Evolutionary conservation across 495 filamentous ascomycete genomes (phyloP).

Genomic region (Cetradonia linearis): DNA sequence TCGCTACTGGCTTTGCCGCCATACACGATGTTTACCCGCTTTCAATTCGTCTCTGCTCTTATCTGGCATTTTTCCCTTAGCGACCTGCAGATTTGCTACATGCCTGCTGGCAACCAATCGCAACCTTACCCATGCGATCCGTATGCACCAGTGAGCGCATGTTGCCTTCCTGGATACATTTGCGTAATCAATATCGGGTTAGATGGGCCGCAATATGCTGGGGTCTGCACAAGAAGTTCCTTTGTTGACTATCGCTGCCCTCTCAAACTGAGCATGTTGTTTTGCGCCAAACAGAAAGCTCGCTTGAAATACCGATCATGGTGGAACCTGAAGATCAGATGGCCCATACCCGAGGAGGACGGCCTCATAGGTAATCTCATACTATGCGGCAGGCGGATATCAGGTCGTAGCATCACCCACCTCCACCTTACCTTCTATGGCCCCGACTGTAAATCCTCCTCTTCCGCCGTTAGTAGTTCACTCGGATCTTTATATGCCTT

Average conservation of each 20-base stretch:
- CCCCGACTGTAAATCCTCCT: background rate
- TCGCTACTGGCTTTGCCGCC: background rate
- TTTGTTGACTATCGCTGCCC: background rate
- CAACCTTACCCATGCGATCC: background rate
- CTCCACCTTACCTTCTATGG: background rate
- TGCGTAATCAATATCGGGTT: background rate
- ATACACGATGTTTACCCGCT: too few relatives aligned
- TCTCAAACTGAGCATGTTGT: background rate
- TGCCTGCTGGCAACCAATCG: background rate
- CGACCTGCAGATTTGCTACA: background rate
- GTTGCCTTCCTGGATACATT: background rate
- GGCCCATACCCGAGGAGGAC: too few relatives aligned
- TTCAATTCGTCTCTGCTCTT: too few relatives aligned
- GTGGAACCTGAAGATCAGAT: background rate
- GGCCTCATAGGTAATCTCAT: background rate
- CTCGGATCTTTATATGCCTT: background rate
- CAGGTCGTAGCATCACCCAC: background rate
- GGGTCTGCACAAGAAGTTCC: background rate
- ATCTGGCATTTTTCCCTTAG: background rate
- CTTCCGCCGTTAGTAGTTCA: too few relatives aligned
- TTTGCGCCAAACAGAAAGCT: too few relatives aligned
- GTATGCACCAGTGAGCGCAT: background rate
- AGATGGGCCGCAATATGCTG: background rate
- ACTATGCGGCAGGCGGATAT: background rate
- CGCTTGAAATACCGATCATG: background rate